Evolutionary conservation across 805 yeast genomes (phyloP).

Genomic region (Suhomyces sp.): DNA sequence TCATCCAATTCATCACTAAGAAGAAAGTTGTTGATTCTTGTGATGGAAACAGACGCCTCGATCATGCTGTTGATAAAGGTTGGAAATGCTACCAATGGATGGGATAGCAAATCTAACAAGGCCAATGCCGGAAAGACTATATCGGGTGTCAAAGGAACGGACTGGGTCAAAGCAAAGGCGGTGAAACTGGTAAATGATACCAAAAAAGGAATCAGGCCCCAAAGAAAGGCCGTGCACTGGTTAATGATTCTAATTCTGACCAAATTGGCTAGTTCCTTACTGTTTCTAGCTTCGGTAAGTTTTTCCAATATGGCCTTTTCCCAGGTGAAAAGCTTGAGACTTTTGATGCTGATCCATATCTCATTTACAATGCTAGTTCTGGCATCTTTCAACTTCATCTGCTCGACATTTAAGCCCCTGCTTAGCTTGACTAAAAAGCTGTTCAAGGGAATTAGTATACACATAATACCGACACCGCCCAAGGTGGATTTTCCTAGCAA

Average conservation of each 20-base stretch:
- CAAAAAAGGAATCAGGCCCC: conserved; percentile 25
- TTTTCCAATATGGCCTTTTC: conserved; percentile 22
- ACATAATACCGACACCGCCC: conserved; percentile 17
- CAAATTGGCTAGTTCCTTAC: conserved; percentile 17
- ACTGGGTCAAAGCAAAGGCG: conserved; percentile 15
- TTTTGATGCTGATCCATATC: conserved; percentile 21
- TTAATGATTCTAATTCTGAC: conserved; percentile 12
- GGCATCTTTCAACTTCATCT: conserved; percentile 20
- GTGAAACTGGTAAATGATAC: conserved; percentile 22
- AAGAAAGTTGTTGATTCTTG: conserved; percentile 51
- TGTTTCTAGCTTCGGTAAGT: conserved; percentile 18
- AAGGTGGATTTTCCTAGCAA: conserved; percentile 22
- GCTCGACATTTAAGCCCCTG: conserved; percentile 35
- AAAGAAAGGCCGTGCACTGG: conserved; percentile 16
- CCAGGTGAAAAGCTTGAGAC: conserved; percentile 27
- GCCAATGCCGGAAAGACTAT: conserved; percentile 29
- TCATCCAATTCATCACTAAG: conserved; percentile 17
- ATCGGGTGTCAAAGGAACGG: conserved; percentile 20
- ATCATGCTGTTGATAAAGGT: conserved; percentile 52
- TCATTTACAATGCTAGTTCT: conserved; percentile 22
- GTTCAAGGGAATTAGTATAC: conserved; percentile 17
- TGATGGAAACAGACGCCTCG: conserved; percentile 58
- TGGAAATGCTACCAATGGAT: conserved; percentile 61
- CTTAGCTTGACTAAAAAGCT: conserved; percentile 30
- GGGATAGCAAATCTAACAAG: conserved; percentile 42